phyloP scores from a whole-genome alignment of 176 grass and related monocot genomes.

The Aegilops sharonensis region DNA sequence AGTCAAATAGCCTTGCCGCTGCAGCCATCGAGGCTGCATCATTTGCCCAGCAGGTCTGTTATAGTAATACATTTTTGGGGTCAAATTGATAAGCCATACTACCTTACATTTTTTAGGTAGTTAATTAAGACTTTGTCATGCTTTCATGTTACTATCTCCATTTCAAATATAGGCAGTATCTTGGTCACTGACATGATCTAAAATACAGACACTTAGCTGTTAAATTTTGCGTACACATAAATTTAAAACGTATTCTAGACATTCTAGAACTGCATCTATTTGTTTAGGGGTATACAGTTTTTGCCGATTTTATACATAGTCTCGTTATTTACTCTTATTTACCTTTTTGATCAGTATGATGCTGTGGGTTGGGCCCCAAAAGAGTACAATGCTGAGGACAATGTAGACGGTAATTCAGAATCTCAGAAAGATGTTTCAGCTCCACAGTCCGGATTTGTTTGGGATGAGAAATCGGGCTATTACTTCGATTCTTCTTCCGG shows the following conservation, averaged over 20 bases:
- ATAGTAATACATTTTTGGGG: not conserved
- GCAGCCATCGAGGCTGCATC: slow-evolving; percentile 99
- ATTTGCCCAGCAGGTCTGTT: slow-evolving; percentile 93
- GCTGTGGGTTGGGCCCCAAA: slow-evolving; percentile 91
- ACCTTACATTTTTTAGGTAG: not conserved
- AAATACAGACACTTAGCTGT: not conserved
- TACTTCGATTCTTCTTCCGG: slow-evolving; percentile 97
- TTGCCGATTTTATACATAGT: slow-evolving; percentile 5
- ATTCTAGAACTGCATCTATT: not conserved
- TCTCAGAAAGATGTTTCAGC: slow-evolving; percentile 45
- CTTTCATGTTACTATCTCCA: not conserved
- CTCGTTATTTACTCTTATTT: slow-evolving; percentile 19
- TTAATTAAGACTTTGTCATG: not conserved
- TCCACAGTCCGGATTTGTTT: slow-evolving; percentile 89
- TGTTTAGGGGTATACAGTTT: slow-evolving; percentile 7
- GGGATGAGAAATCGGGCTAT: slow-evolving; percentile 99
- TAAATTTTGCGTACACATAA: not conserved
- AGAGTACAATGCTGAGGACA: slow-evolving; percentile 89
- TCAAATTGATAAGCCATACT: not conserved
- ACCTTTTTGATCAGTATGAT: slow-evolving; percentile 67
- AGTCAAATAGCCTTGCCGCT: slow-evolving; percentile 87
- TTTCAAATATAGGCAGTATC: not conserved
- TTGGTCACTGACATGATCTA: not conserved
- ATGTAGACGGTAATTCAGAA: slow-evolving; percentile 45
- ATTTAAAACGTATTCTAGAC: not conserved